A percentile compares a stretch with the other conserved stretches of the same genome.
Conservation (phyloP, 257 asterid genomes). For the Misopates orontium region DNA sequence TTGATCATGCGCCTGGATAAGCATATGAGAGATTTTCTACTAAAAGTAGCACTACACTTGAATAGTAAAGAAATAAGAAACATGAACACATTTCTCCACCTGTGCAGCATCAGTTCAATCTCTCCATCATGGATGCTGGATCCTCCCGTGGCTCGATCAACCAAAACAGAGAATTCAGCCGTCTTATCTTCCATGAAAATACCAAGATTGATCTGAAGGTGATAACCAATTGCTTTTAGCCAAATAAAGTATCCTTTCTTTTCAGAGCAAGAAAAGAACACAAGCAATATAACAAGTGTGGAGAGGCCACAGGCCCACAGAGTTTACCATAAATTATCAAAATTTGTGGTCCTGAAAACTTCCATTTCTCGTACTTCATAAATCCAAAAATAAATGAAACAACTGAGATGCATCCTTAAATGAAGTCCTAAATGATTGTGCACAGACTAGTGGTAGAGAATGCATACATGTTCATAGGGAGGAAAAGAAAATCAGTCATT, state of each 20-base stretch:
- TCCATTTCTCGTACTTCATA: not conserved
- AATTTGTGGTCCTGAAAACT: not conserved
- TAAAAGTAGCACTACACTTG: constrained; percentile 2
- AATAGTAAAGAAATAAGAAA: constrained; percentile 16
- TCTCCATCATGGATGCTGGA: constrained; percentile 84
- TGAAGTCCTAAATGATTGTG: no score
- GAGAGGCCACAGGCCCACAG: not conserved
- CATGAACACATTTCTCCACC: constrained; percentile 38
- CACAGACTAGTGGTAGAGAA: no score
- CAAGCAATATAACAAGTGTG: constrained; percentile 8
- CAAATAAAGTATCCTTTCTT: not conserved
- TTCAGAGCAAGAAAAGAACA: not conserved
- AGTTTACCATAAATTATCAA: not conserved
- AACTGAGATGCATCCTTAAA: no score
- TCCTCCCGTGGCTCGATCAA: constrained; percentile 88
- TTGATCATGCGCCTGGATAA: constrained; percentile 54
- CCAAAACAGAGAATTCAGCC: constrained; percentile 73
- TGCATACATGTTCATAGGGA: no score
- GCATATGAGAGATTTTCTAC: constrained; percentile 12
- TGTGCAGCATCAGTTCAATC: constrained; percentile 85
- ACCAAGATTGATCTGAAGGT: constrained; percentile 75
- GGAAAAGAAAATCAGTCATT: no score
- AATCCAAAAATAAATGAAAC: not conserved
- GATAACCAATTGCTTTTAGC: constrained; percentile 3
- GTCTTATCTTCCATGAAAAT: constrained; percentile 58